Conservation (phyloP, 306 rosid species). For the Acacia confusa region DNA sequence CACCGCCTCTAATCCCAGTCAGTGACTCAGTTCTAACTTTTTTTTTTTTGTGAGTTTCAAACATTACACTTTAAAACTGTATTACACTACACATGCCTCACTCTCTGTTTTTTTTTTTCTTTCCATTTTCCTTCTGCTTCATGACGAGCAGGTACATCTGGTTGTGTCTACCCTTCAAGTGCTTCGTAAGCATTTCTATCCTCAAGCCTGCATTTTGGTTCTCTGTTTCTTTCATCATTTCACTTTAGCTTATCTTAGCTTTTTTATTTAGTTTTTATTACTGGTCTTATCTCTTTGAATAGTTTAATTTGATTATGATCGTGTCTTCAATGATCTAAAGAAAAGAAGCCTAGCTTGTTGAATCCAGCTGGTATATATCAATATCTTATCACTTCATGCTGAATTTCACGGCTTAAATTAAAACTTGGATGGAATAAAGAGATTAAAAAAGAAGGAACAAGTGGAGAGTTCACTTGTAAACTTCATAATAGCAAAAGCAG, state of each 20-base stretch:
- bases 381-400: not conserved
- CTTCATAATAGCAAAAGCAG: not conserved
- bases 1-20: constrained; percentile 66
- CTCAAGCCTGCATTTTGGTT: not conserved
- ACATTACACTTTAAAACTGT: not conserved
- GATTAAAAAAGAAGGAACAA: too few species aligned
- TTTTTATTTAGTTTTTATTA: not conserved
- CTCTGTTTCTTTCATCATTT: not conserved
- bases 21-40: not conserved
- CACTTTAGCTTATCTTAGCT: not conserved
- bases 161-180: constrained; percentile 62
- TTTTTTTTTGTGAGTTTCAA: too few species aligned
- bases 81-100: not conserved
- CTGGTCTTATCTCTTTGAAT: not conserved
- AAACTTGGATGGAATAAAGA: not conserved
- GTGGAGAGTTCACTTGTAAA: not conserved
- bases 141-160: constrained; percentile 51
- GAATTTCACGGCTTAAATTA: not conserved
- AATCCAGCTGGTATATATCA: not conserved
- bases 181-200: constrained; percentile 56
- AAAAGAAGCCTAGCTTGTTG: not conserved
- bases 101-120: not conserved
- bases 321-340: not conserved
- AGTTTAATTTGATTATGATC: not conserved
- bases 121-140: not conserved